phyloP scores from a whole-genome alignment of 2,329 filamentous ascomycete species.

The Zymoseptoria crescenta region DNA sequence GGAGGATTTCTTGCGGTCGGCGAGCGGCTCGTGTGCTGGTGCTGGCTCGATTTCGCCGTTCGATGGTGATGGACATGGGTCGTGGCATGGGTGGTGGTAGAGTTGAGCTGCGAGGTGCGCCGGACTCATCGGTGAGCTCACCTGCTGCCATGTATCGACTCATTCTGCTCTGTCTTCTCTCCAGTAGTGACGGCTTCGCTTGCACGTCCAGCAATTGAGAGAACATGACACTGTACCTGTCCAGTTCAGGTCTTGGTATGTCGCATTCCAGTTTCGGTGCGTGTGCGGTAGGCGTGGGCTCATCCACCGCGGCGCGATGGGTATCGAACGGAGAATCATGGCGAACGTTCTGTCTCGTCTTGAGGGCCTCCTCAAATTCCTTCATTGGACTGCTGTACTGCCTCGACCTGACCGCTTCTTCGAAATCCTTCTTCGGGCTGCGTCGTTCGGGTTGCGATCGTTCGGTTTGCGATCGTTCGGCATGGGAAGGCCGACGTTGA shows the following conservation, averaged over 20 bases:
- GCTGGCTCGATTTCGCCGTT: conserved; percentile 12
- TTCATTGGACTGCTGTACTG: conserved; percentile 3
- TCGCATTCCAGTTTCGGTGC: conserved; percentile 57
- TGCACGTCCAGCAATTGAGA: conserved; percentile 51
- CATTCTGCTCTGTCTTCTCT: conserved; percentile 25
- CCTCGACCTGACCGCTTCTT: not conserved
- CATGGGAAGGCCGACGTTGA: not conserved
- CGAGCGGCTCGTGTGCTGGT: conserved; percentile 13
- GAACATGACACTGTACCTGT: conserved; percentile 94
- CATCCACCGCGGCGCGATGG: not conserved
- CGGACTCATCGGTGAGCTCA: conserved; percentile 22
- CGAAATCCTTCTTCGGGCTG: not conserved
- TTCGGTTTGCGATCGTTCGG: not conserved
- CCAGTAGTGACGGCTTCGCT: conserved; percentile 21
- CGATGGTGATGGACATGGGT: conserved; percentile 4
- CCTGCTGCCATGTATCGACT: conserved; percentile 20
- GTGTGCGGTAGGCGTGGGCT: not conserved
- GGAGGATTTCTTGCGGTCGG: conserved; percentile 10
- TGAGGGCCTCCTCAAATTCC: conserved; percentile 7
- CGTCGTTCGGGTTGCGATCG: not conserved
- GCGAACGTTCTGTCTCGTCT: not conserved
- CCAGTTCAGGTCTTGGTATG: conserved; percentile 71
- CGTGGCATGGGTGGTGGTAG: conserved; percentile 15
- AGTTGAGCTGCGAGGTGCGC: conserved; percentile 1
- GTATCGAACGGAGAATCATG: conserved; percentile 11